These are phyloP conservation scores for Hirsutella thompsonii DNA, from an alignment of 2,329 filamentous ascomycete species.

Conservation along the genomic window DNA sequence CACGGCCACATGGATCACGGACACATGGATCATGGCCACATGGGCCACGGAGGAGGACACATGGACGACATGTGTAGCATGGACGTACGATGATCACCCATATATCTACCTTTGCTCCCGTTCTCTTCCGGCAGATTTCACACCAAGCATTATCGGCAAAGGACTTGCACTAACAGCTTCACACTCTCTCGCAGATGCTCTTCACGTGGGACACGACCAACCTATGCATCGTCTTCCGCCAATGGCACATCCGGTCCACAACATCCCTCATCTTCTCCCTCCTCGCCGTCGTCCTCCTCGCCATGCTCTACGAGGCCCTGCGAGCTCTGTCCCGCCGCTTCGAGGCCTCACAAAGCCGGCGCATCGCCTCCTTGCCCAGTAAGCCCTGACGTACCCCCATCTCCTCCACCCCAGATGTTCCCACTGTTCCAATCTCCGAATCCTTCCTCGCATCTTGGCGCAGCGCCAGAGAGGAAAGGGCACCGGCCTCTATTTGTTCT, in stretches of 20 bases:
- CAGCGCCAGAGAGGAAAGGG: no score
- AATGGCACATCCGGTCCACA: conserved; percentile 74
- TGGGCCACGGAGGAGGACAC: conserved; percentile 31
- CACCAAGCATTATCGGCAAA: no score
- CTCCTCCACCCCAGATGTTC: no score
- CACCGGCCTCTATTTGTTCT: background rate
- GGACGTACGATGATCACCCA: conserved; percentile 54
- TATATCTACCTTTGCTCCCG: no score
- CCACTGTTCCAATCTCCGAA: no score
- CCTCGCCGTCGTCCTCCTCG: conserved; percentile 66
- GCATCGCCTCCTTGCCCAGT: conserved; percentile 38
- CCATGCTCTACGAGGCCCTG: conserved; percentile 86
- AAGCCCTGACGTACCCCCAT: conserved; percentile 19
- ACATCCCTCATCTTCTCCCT: conserved; percentile 70
- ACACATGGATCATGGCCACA: conserved; percentile 29
- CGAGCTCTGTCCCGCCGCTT: conserved; percentile 67
- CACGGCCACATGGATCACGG: conserved; percentile 6
- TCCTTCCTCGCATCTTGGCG: no score
- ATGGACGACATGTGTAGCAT: conserved; percentile 69
- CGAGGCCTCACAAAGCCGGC: conserved; percentile 43
- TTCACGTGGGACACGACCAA: conserved; percentile 93
- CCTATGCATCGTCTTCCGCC: conserved; percentile 89
- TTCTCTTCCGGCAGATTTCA: no score
- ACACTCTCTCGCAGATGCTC: conserved; percentile 56
- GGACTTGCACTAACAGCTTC: background rate